phyloP scores from a whole-genome alignment of 345 rosid species.

The Lumnitzera racemosa region DNA sequence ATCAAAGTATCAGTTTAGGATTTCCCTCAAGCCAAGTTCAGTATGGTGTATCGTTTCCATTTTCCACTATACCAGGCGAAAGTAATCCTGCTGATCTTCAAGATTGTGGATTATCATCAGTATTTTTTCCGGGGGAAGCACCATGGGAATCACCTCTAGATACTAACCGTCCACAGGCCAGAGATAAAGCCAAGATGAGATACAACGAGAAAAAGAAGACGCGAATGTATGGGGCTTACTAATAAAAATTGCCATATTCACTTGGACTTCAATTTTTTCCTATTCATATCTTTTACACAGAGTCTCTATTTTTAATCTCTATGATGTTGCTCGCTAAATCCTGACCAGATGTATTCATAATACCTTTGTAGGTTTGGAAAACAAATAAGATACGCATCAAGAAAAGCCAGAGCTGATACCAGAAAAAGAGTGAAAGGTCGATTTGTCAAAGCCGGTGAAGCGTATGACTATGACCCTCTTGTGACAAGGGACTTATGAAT shows the following conservation, averaged over 20 bases:
- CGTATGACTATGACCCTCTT: constrained; percentile 65
- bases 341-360: background rate
- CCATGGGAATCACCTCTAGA: constrained; percentile 79
- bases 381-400: constrained; percentile 80
- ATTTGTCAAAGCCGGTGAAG: constrained; percentile 88
- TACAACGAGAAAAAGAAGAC: constrained; percentile 77
- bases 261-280: too few species aligned
- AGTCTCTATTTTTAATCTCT: too few species aligned
- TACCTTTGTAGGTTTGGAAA: constrained; percentile 53
- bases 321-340: too few species aligned
- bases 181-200: constrained; percentile 73
- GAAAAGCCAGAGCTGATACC: constrained; percentile 90
- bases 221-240: constrained; percentile 33
- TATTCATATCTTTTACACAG: too few species aligned
- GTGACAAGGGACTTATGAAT: constrained; percentile 20
- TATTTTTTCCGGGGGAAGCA: constrained; percentile 43
- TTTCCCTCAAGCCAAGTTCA: constrained; percentile 45
- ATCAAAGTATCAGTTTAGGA: constrained; percentile 36
- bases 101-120: constrained; percentile 54
- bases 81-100: constrained; percentile 52
- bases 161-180: constrained; percentile 53
- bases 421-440: constrained; percentile 91
- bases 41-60: constrained; percentile 46
- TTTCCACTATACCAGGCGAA: constrained; percentile 62
- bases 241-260: background rate